A percentile compares a stretch with the other conserved stretches of the same genome.
Conservation (phyloP, 768 basidiomycete species). For the Phaeolepiota aurea region DNA sequence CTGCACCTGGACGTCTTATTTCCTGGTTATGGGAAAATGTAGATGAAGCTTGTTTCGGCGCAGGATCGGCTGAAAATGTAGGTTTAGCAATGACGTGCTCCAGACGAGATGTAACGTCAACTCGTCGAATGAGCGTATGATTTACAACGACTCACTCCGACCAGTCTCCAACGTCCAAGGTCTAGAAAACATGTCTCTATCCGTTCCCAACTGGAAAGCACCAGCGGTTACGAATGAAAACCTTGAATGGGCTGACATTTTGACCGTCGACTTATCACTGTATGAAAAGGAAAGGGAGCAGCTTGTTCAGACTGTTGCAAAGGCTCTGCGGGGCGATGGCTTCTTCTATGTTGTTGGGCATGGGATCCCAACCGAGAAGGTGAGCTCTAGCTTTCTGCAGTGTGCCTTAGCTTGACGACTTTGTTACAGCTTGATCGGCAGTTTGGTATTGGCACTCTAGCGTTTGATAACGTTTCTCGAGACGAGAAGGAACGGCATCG, state of each 20-base stretch:
- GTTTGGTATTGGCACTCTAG: constrained; percentile 20
- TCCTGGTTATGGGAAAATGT: too few species aligned
- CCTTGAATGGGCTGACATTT: constrained; percentile 24
- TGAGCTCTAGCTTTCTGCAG: constrained; percentile 3
- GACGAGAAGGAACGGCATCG: constrained; percentile 21
- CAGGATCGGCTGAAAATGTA: too few species aligned
- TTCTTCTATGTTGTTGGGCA: constrained; percentile 28
- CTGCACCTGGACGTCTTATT: too few species aligned
- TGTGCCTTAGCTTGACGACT: background rate
- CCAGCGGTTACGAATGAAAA: constrained; percentile 15
- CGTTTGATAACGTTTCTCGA: constrained; percentile 19
- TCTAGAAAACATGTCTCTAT: too few species aligned
- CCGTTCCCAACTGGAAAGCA: constrained; percentile 14
- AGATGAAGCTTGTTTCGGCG: too few species aligned
- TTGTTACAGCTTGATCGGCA: constrained; percentile 17
- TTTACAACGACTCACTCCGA: too few species aligned
- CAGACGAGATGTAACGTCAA: too few species aligned
- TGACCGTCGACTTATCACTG: constrained; percentile 24
- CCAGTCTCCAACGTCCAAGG: too few species aligned
- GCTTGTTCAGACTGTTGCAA: constrained; percentile 18
- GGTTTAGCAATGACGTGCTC: too few species aligned
- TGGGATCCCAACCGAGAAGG: constrained; percentile 16
- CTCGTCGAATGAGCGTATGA: too few species aligned
- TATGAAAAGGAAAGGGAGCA: constrained; percentile 17
- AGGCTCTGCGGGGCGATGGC: constrained; percentile 22